Evolutionary conservation across 106 monocot species (phyloP).

Genomic region (Posidonia australis): DNA sequence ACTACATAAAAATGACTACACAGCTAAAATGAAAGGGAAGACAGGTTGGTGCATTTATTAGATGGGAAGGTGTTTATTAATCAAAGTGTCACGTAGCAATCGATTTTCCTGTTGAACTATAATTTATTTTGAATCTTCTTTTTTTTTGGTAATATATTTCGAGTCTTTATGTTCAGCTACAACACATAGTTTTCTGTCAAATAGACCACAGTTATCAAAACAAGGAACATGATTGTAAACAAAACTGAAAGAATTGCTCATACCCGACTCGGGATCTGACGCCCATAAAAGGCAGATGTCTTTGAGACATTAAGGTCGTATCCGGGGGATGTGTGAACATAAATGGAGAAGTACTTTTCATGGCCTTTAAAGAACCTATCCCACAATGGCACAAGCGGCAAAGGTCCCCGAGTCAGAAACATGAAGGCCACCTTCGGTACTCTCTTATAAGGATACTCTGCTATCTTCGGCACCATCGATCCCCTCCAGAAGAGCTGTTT

Average conservation of each 20-base stretch:
- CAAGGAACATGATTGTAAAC: too few species aligned
- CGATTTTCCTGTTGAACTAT: too few species aligned
- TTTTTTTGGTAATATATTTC: too few species aligned
- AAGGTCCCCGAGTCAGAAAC: conserved; percentile 66
- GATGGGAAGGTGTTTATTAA: too few species aligned
- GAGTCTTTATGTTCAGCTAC: too few species aligned
- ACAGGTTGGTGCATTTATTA: too few species aligned
- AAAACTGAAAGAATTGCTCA: not conserved
- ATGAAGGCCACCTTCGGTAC: conserved; percentile 90
- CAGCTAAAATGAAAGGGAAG: too few species aligned
- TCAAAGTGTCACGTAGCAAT: too few species aligned
- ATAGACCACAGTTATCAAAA: too few species aligned
- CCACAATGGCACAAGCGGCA: conserved; percentile 73
- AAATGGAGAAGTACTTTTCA: conserved; percentile 56
- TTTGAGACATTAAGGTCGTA: conserved; percentile 64
- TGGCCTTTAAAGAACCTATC: conserved; percentile 78
- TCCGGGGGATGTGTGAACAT: conserved; percentile 59
- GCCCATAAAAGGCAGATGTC: conserved; percentile 58
- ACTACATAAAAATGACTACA: too few species aligned
- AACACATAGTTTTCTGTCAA: too few species aligned
- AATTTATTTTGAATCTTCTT: too few species aligned
- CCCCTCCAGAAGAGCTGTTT: conserved; percentile 88
- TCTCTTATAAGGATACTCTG: conserved; percentile 52
- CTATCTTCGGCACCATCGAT: conserved; percentile 62
- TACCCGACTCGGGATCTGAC: conserved; percentile 86